These are phyloP conservation scores for Zea luxurians DNA, from an alignment of 176 grass and related monocot genomes.

Conservation along the genomic window DNA sequence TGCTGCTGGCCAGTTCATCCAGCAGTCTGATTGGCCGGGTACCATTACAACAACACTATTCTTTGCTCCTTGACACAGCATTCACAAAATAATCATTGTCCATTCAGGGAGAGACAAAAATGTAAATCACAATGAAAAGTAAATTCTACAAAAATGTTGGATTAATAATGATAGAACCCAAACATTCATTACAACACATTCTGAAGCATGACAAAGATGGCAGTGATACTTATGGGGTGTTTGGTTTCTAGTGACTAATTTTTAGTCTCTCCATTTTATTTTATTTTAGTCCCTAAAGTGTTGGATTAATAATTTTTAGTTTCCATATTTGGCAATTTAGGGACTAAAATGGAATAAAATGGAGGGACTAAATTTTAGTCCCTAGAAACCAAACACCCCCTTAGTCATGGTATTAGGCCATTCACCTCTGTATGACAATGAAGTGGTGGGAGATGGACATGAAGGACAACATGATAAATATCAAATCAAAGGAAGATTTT, in stretches of 20 bases:
- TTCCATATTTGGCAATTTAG: too few species aligned
- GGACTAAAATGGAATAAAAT: too few species aligned
- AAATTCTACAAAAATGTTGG: conserved; percentile 6
- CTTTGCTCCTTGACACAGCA: not conserved
- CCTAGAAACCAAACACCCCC: too few species aligned
- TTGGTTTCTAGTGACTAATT: too few species aligned
- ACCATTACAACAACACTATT: not conserved
- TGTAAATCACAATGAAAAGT: not conserved
- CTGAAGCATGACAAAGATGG: conserved; percentile 20
- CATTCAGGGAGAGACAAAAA: not conserved
- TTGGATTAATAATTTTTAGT: too few species aligned
- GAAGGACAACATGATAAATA: conserved; percentile 56
- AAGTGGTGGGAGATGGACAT: conserved; percentile 52
- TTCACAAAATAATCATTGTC: not conserved
- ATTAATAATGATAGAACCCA: conserved; percentile 3
- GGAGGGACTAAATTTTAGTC: too few species aligned
- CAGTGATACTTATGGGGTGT: not conserved
- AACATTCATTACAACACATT: conserved; percentile 24
- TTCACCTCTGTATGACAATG: conserved; percentile 1
- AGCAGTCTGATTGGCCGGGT: not conserved
- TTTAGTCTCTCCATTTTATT: too few species aligned
- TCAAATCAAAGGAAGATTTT: conserved; percentile 55
- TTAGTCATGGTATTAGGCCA: conserved; percentile 6
- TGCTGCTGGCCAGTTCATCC: not conserved
- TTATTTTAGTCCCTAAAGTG: too few species aligned